These are phyloP conservation scores for Pyrus hybrid DNA, from an alignment of 331 rosid species.

Conservation along the genomic window DNA sequence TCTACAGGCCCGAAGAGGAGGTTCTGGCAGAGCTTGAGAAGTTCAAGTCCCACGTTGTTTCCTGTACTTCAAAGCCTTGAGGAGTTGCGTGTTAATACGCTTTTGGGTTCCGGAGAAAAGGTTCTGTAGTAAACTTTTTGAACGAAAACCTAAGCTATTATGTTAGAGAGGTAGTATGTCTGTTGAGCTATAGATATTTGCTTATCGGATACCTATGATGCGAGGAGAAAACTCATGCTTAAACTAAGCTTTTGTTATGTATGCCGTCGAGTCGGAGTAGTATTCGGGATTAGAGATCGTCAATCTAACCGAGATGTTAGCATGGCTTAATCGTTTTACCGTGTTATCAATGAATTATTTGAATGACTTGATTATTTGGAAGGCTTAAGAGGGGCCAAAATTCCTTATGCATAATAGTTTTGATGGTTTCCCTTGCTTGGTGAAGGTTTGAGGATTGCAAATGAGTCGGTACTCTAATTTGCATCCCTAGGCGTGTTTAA, in stretches of 20 bases:
- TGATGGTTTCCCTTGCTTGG: background rate
- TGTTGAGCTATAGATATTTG: background rate
- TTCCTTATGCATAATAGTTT: background rate
- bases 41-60: conserved; percentile 82
- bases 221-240: background rate
- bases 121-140: background rate
- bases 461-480: no score
- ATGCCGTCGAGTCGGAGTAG: background rate
- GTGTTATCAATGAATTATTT: no score
- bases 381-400: background rate
- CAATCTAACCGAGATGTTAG: background rate
- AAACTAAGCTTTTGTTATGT: background rate
- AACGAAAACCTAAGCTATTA: background rate
- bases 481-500: no score
- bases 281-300: background rate
- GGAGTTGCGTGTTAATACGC: background rate
- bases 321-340: no score
- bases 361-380: background rate
- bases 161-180: background rate
- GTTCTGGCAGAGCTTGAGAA: conserved; percentile 93
- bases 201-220: background rate
- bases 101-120: background rate
- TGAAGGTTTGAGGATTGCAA: no score
- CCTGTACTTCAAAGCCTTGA: conserved; percentile 71
- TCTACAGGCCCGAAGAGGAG: conserved; percentile 94